Conservation (phyloP, 1,139 yeast species). For the Diutina ranongensis region DNA sequence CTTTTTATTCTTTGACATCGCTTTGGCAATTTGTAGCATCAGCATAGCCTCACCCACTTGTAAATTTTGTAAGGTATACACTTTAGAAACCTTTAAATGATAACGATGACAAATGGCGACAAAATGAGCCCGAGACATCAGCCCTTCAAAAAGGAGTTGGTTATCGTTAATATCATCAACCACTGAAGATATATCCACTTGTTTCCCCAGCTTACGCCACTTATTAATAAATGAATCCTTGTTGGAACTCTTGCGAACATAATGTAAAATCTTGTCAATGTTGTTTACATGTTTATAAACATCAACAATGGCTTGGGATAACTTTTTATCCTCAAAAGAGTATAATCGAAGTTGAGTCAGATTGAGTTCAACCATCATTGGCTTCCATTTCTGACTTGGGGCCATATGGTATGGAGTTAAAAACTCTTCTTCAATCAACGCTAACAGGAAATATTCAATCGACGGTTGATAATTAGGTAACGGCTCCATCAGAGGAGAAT, state of each 20-base stretch:
- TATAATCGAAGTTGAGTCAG: conserved; percentile 44
- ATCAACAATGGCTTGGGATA: conserved; percentile 17
- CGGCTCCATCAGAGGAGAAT: neutral
- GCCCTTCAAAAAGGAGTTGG: conserved; percentile 28
- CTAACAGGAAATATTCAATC: neutral
- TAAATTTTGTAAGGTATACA: conserved; percentile 23
- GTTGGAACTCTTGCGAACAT: conserved; percentile 11
- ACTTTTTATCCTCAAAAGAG: conserved; percentile 16
- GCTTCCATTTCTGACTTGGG: conserved; percentile 9
- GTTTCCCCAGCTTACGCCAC: conserved; percentile 10
- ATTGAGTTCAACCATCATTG: conserved; percentile 41
- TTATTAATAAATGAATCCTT: conserved; percentile 11
- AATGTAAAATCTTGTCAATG: conserved; percentile 12
- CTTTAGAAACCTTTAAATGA: conserved; percentile 17
- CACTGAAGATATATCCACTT: conserved; percentile 9
- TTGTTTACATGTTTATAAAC: conserved; percentile 21
- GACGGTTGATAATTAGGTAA: neutral
- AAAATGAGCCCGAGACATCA: conserved; percentile 12
- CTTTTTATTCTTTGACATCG: conserved; percentile 11
- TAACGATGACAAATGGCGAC: conserved; percentile 12
- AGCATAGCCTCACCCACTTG: conserved; percentile 31
- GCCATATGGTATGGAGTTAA: neutral
- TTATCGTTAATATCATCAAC: conserved; percentile 18
- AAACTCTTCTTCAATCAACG: conserved; percentile 5
- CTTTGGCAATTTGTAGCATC: conserved; percentile 16